Evolutionary conservation across 106 monocot species (phyloP).

Genomic region (Apostasia shenzhenica): DNA sequence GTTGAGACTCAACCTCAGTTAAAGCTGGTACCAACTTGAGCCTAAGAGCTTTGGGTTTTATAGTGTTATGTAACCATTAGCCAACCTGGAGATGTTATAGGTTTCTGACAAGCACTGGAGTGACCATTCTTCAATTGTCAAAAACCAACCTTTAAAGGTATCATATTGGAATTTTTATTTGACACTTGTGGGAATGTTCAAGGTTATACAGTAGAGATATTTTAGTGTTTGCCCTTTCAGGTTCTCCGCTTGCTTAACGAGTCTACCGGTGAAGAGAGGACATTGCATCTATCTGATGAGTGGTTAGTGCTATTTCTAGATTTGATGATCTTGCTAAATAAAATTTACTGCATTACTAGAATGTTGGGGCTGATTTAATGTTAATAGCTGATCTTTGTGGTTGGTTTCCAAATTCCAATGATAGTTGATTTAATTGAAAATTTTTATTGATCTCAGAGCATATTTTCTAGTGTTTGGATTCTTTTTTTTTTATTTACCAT

Average conservation of each 20-base stretch:
- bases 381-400: not conserved
- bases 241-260: conserved; percentile 88
- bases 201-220: not conserved
- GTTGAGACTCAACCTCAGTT: too few relatives aligned
- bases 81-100: conserved; percentile 19
- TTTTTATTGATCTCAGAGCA: too few relatives aligned
- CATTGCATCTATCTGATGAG: conserved; percentile 74
- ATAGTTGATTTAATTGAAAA: too few relatives aligned
- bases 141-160: conserved; percentile 55
- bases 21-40: too few relatives aligned
- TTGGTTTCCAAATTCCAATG: too few relatives aligned
- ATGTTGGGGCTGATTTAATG: not conserved
- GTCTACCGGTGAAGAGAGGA: conserved; percentile 50
- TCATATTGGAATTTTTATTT: not conserved
- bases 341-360: not conserved
- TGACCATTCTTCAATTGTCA: conserved; percentile 18
- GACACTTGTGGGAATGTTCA: not conserved
- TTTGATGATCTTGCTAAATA: not conserved
- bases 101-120: conserved; percentile 71
- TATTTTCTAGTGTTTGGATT: too few relatives aligned
- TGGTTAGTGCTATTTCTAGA: conserved; percentile 42
- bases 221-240: conserved; percentile 17
- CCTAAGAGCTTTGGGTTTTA: not conserved
- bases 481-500: too few relatives aligned
- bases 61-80: not conserved